Evolutionary conservation across 495 filamentous ascomycete genomes (phyloP).

Genomic region (Niebla homalea): DNA sequence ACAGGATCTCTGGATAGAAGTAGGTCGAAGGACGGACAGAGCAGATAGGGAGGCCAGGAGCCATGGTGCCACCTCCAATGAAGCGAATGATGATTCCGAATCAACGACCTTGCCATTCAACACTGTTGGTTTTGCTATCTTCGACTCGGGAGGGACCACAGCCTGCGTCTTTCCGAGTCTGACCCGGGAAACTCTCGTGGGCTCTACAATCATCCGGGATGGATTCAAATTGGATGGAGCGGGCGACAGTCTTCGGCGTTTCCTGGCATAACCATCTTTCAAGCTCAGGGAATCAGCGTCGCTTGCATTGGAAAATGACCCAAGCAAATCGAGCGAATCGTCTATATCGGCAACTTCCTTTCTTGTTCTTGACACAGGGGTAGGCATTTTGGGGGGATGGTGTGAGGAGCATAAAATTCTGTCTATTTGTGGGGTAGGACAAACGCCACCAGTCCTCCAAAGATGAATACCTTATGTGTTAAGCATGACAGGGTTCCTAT

Average conservation of each 20-base stretch:
- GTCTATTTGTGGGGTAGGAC: too few species aligned
- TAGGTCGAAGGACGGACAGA: conserved; percentile 82
- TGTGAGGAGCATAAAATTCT: too few species aligned
- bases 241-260: neutral
- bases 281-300: neutral
- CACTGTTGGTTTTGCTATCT: conserved; percentile 9
- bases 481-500: too few species aligned
- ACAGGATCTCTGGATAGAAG: conserved; percentile 80
- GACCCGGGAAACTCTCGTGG: conserved; percentile 6
- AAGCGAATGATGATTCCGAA: conserved; percentile 54
- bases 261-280: neutral
- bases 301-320: too few species aligned
- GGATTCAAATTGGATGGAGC: neutral
- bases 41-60: conserved; percentile 69
- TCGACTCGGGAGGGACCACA: neutral
- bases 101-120: conserved; percentile 24
- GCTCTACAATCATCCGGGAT: neutral
- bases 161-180: neutral
- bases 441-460: too few species aligned
- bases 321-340: too few species aligned
- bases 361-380: too few species aligned
- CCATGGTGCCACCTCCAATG: conserved; percentile 70
- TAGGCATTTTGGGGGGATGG: too few species aligned
- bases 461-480: too few species aligned
- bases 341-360: too few species aligned